These are phyloP conservation scores for Globisporangium parvum DNA, from an alignment of 352 stramenopile species.

Conservation along the genomic window DNA sequence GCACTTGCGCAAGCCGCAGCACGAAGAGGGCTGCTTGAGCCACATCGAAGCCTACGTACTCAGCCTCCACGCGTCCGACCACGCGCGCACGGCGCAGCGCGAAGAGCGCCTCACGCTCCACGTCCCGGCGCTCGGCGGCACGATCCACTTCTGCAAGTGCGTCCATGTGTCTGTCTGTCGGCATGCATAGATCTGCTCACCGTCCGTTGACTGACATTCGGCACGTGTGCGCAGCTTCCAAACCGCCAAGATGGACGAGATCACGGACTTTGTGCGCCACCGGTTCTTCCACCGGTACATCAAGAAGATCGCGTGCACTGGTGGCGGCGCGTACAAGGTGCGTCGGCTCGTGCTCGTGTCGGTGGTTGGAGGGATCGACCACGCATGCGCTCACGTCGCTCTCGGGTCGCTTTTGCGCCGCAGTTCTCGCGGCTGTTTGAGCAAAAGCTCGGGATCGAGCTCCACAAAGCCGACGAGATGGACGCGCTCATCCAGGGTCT, in stretches of 20 bases:
- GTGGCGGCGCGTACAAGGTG: conserved; percentile 95
- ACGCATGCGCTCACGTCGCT: not conserved
- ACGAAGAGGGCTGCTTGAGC: conserved; percentile 38
- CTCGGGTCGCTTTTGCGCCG: not conserved
- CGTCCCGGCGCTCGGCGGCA: conserved; percentile 79
- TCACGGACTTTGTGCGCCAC: conserved; percentile 62
- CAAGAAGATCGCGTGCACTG: conserved; percentile 85
- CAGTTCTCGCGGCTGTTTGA: conserved; percentile 81
- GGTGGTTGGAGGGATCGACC: not conserved
- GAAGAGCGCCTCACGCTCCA: conserved; percentile 60
- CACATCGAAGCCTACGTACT: conserved; percentile 55
- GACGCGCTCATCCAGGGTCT: conserved; percentile 95
- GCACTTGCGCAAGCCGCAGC: conserved; percentile 16
- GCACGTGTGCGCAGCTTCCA: conserved; percentile 36
- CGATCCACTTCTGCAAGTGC: conserved; percentile 92
- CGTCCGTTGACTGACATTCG: conserved; percentile 5
- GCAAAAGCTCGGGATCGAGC: conserved; percentile 87
- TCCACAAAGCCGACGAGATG: conserved; percentile 95
- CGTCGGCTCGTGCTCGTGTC: not conserved
- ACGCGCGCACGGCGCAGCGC: conserved; percentile 30
- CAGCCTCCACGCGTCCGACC: conserved; percentile 31
- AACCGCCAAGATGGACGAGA: conserved; percentile 60
- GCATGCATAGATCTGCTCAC: not conserved
- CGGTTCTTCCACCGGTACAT: conserved; percentile 90
- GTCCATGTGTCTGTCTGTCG: not conserved